A percentile compares a stretch with the other conserved stretches of the same genome.
Evolutionary conservation across 2,329 filamentous ascomycete genomes (phyloP).

Genomic region (Colletotrichum melonis): DNA sequence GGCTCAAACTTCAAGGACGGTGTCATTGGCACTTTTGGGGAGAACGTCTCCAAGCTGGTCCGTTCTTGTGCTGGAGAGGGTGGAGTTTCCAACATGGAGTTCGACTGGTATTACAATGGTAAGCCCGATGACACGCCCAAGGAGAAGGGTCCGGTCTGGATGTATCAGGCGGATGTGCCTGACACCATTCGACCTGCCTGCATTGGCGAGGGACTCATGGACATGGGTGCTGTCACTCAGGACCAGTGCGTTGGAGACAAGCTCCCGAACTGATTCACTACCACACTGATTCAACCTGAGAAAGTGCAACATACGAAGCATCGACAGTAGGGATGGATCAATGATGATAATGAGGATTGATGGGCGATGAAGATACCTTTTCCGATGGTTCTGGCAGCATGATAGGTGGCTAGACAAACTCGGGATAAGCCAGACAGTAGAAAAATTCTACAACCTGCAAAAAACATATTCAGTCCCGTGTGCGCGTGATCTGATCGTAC

Average conservation of each 20-base stretch:
- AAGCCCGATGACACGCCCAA: neutral
- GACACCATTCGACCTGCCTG: neutral
- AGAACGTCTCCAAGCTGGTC: too few species aligned
- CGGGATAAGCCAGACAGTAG: neutral
- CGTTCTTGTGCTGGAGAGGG: too few species aligned
- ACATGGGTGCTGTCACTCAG: neutral
- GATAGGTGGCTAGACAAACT: neutral
- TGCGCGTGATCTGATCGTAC: neutral
- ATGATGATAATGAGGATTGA: neutral
- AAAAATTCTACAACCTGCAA: too few species aligned
- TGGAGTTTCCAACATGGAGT: too few species aligned
- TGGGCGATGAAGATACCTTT: neutral
- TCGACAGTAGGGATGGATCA: neutral
- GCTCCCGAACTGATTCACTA: neutral
- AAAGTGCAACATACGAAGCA: too few species aligned
- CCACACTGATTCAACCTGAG: neutral
- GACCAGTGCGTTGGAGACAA: neutral
- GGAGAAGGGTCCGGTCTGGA: conserved; percentile 9
- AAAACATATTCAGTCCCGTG: too few species aligned
- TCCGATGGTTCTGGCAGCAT: neutral
- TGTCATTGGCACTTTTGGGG: too few species aligned
- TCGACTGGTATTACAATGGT: too few species aligned
- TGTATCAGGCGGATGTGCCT: neutral
- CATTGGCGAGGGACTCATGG: neutral
- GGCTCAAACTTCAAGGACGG: conserved; percentile 14